Base-by-base conservation (phyloP, 208 protist species). In the Trypanosoma grayi region DNA sequence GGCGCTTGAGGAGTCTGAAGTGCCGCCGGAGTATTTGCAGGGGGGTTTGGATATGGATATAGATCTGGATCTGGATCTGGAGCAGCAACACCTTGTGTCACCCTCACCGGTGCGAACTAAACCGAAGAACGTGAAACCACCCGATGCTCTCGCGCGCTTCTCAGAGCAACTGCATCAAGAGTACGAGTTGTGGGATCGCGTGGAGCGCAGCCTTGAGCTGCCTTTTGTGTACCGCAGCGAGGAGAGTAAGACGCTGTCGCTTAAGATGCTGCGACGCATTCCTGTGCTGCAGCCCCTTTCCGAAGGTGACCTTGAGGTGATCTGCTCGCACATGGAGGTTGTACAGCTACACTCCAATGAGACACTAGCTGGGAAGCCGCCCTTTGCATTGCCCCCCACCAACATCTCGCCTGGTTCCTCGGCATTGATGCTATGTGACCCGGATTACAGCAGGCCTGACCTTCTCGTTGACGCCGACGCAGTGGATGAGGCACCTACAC, bases 201-300 rank as follows among this genome's bases (percentile, higher is more conserved):
- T 93, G 3, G 55, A 76, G 66, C 27, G 73, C n/a, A 84, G 72
- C 18, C 71, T 89, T 16, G 70, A 85, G 18, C 62, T 79, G 7
- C 80, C 83, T 9, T 52, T 89, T 16, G 67, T 82, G 20, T 89
- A 88, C 56, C 79, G 86, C 25, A 59, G 46, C 25, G 69, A 77
- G 33, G 73, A 69, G 18, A 73, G 81, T 18, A 69, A 90, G 33
- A 44, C 31, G 1, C 57, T 84, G 2, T 76, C 72, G 14, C 41
- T 88, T 20, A 53, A 48, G 0, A 65, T 85, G 30, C 67, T 93
- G 28, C 71, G 72, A 9, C 72, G 69, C 0, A 70, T 93, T 27
- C 60, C 70, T 7, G 45, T 79, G 20, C 83, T 90, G 22, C n/a
- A 44, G 1, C 6, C 52, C 2, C 59, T 88, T 41, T 52, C 72